Conservation (phyloP, 345 rosid species). For the Microthlaspi erraticum region DNA sequence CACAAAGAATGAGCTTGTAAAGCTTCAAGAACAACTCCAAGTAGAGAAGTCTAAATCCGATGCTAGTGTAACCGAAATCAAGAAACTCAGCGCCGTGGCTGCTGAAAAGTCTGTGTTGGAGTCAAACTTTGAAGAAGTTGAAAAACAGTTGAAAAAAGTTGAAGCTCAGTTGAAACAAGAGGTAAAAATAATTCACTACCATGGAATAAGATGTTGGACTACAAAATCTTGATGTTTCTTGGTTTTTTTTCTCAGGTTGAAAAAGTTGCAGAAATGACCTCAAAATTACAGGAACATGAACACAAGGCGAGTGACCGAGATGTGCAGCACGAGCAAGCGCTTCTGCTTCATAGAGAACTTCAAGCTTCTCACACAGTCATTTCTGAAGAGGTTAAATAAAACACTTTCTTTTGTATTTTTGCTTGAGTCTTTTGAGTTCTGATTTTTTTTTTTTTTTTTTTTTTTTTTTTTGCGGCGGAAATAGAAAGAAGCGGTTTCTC, state of each 20-base stretch:
- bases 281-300: slow-evolving; percentile 55
- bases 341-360: slow-evolving; percentile 52
- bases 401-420: not conserved
- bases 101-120: slow-evolving; percentile 58
- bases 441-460: not conserved
- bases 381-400: slow-evolving; percentile 54
- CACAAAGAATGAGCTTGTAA: slow-evolving; percentile 67
- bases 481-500: slow-evolving; percentile 59
- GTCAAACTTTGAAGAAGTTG: slow-evolving; percentile 59
- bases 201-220: not conserved
- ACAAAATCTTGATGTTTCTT: slow-evolving; percentile 1
- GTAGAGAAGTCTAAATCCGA: slow-evolving; percentile 56
- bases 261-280: slow-evolving; percentile 51
- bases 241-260: slow-evolving; percentile 41
- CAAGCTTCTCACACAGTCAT: slow-evolving; percentile 49
- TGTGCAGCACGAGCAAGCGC: slow-evolving; percentile 39
- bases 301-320: slow-evolving; percentile 48
- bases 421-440: not conserved
- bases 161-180: slow-evolving; percentile 57
- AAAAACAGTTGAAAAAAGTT: slow-evolving; percentile 48
- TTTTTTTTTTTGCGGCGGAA: not conserved
- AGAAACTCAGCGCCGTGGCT: slow-evolving; percentile 54
- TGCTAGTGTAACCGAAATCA: slow-evolving; percentile 53
- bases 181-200: slow-evolving; percentile 42
- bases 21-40: slow-evolving; percentile 66